These are phyloP conservation scores for Tricholoma saponaceum DNA, from an alignment of 768 basidiomycete species.

Conservation along the genomic window DNA sequence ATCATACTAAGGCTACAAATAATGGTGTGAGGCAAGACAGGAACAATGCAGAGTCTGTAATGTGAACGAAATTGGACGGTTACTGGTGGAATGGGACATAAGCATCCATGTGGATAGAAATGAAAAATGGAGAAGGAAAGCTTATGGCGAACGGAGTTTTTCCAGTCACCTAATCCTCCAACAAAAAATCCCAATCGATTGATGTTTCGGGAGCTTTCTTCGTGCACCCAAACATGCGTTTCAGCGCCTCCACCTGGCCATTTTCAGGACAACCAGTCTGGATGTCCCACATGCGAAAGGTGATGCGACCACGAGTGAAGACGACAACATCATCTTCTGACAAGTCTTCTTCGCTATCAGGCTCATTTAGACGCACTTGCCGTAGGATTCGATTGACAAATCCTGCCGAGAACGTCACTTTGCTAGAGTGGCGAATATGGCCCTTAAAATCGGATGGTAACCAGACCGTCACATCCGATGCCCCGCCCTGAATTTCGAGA, in stretches of 20 bases:
- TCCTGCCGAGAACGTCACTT: conserved; percentile 60
- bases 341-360: conserved; percentile 25
- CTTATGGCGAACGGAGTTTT: background rate
- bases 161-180: conserved; percentile 51
- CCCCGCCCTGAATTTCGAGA: conserved; percentile 59
- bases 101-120: background rate
- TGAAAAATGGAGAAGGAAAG: background rate
- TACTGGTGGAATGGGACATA: too few relatives aligned
- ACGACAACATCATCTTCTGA: conserved; percentile 63
- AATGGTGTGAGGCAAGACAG: conserved; percentile 1
- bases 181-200: conserved; percentile 78
- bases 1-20: conserved; percentile 23
- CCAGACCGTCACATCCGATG: conserved; percentile 73
- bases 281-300: conserved; percentile 80
- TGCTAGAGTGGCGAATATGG: conserved; percentile 52
- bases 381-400: conserved; percentile 66
- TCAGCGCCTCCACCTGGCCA: conserved; percentile 54
- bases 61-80: background rate
- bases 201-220: conserved; percentile 50
- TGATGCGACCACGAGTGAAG: conserved; percentile 54
- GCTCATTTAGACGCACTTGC: conserved; percentile 46
- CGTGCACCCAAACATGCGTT: conserved; percentile 57
- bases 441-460: conserved; percentile 79
- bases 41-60: conserved; percentile 7
- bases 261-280: conserved; percentile 62